These are phyloP conservation scores for Lepidium sativum DNA, from an alignment of 345 rosid species.

Conservation along the genomic window DNA sequence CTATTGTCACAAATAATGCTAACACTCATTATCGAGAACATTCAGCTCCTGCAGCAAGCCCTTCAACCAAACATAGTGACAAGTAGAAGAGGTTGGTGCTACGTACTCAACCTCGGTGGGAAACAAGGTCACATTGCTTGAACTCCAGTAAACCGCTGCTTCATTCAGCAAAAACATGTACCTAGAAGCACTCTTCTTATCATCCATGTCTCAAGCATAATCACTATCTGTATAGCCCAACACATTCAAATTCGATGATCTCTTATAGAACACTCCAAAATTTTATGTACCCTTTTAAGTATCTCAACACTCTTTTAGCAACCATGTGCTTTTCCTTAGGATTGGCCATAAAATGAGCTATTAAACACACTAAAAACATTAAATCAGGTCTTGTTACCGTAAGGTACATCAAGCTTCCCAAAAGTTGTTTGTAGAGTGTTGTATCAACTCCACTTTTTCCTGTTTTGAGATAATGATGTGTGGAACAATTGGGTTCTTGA, in stretches of 20 bases:
- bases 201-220: neutral
- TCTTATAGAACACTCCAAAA: neutral
- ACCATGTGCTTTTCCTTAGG: neutral
- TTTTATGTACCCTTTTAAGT: neutral
- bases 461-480: fast-evolving
- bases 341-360: neutral
- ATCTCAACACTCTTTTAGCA: neutral
- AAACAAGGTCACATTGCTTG: neutral
- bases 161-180: neutral
- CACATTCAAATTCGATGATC: fast-evolving
- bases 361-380: neutral
- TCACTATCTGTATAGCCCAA: neutral
- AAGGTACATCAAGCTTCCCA: neutral
- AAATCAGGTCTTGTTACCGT: neutral
- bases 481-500: neutral
- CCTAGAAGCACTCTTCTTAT: neutral
- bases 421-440: neutral
- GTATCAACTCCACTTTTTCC: fast-evolving
- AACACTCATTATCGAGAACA: too few species aligned
- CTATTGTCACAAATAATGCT: neutral
- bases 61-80: neutral
- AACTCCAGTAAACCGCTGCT: neutral
- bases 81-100: fast-evolving
- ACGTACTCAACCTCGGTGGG: neutral
- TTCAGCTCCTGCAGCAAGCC: neutral